Percentiles rank a stretch among this genome's conserved stretches.
These are phyloP conservation scores for Clavispora fructus DNA, from an alignment of 805 yeast species.

Conservation along the genomic window DNA sequence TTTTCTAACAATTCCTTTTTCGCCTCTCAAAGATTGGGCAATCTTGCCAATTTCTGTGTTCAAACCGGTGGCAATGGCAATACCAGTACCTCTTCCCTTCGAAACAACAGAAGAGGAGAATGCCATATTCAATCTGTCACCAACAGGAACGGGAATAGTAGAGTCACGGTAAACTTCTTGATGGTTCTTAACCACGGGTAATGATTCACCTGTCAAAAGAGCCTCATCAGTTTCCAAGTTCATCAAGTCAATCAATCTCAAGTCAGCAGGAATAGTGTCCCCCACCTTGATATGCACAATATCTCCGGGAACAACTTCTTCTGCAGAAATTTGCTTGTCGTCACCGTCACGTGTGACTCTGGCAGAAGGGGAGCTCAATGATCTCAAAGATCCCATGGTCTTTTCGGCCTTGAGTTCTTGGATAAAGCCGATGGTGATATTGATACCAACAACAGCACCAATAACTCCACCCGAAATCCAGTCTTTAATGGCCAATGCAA, in stretches of 20 bases:
- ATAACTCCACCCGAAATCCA: constrained; percentile 84
- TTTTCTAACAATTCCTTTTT: constrained; percentile 32
- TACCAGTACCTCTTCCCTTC: constrained; percentile 71
- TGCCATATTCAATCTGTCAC: constrained; percentile 70
- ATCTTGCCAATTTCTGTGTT: constrained; percentile 71
- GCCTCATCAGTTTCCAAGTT: constrained; percentile 74
- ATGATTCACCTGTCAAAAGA: constrained; percentile 59
- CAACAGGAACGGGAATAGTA: constrained; percentile 47
- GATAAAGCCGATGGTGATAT: constrained; percentile 60
- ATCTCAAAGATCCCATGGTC: constrained; percentile 69
- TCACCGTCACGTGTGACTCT: constrained; percentile 56
- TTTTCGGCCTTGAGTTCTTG: constrained; percentile 74
- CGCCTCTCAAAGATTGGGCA: constrained; percentile 36
- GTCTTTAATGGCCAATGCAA: constrained; percentile 67
- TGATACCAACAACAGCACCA: constrained; percentile 58
- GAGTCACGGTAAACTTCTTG: constrained; percentile 32
- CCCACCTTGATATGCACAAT: constrained; percentile 59
- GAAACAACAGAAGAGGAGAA: constrained; percentile 64
- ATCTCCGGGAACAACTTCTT: constrained; percentile 71
- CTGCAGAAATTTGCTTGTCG: constrained; percentile 53
- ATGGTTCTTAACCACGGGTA: constrained; percentile 56
- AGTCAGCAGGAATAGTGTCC: constrained; percentile 72
- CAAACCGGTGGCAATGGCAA: constrained; percentile 65
- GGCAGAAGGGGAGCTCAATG: constrained; percentile 68
- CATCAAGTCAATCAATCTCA: constrained; percentile 50